Conservation (phyloP, 2,329 filamentous ascomycete species). For the Aschersonia sp. region DNA sequence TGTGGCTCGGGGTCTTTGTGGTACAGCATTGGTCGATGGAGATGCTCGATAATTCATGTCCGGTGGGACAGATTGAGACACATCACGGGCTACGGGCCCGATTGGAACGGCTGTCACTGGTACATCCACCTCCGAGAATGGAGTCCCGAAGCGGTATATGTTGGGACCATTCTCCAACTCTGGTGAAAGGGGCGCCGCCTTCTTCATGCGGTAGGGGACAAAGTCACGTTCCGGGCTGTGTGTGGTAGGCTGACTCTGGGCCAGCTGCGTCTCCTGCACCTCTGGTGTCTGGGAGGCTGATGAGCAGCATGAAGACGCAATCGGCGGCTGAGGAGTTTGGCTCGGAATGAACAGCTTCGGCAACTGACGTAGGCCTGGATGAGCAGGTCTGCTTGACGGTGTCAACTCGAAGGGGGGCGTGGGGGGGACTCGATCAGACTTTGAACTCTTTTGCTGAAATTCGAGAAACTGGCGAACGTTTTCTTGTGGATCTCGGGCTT, state of each 20-base stretch:
- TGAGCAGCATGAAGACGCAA: slow-evolving; percentile 13
- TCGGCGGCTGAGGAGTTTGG: slow-evolving; percentile 15
- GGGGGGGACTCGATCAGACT: slow-evolving; percentile 42
- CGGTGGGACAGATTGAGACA: slow-evolving; percentile 83
- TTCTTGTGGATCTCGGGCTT: slow-evolving; percentile 71
- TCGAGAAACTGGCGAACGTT: slow-evolving; percentile 84
- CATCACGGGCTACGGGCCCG: slow-evolving; percentile 62
- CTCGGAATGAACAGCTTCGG: slow-evolving; percentile 49
- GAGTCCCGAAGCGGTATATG: slow-evolving; percentile 67
- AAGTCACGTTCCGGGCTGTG: slow-evolving; percentile 16
- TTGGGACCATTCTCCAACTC: slow-evolving; percentile 41
- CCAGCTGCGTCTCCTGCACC: slow-evolving; percentile 10
- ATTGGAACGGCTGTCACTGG: slow-evolving; percentile 61
- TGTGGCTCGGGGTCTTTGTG: slow-evolving; percentile 36
- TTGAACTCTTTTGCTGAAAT: slow-evolving; percentile 53
- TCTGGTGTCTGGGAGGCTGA: slow-evolving; percentile 13
- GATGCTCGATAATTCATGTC: slow-evolving; percentile 67
- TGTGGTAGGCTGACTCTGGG: slow-evolving; percentile 12
- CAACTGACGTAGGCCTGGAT: slow-evolving; percentile 41
- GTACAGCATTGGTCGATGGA: slow-evolving; percentile 14
- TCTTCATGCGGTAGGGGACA: slow-evolving; percentile 37
- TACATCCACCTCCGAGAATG: slow-evolving; percentile 82
- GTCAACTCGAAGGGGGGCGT: slow-evolving; percentile 57
- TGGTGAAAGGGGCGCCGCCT: slow-evolving; percentile 33
- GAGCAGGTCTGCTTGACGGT: slow-evolving; percentile 30